Conservation (phyloP, 2,329 filamentous ascomycete genomes). For the Colletotrichum cordylinicola region DNA sequence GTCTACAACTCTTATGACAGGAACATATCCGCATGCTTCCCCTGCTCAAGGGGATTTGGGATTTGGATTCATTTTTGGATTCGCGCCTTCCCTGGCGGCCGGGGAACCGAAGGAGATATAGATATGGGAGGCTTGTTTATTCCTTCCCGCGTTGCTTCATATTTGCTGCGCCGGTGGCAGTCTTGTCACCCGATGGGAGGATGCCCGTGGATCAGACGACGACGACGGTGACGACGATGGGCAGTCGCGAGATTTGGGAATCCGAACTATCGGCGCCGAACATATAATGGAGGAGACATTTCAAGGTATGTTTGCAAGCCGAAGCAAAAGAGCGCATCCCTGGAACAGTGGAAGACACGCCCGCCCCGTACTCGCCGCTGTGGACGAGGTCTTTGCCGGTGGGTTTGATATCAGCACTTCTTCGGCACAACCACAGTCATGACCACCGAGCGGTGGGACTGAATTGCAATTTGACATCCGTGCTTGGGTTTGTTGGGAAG, state of each 20-base stretch:
- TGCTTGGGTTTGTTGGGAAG: conserved; percentile 60
- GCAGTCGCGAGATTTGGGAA: too few relatives aligned
- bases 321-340: conserved; percentile 17
- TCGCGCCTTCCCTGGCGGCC: not conserved
- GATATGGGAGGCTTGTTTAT: not conserved
- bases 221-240: not conserved
- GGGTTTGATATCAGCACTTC: conserved; percentile 87
- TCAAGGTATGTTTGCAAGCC: conserved; percentile 25
- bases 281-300: not conserved
- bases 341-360: conserved; percentile 16
- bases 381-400: conserved; percentile 31
- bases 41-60: not conserved
- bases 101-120: not conserved
- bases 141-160: not conserved
- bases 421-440: conserved; percentile 98
- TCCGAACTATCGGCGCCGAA: not conserved
- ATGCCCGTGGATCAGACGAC: not conserved
- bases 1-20: not conserved
- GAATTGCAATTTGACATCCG: conserved; percentile 99
- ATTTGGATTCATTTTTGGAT: not conserved
- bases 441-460: conserved; percentile 57
- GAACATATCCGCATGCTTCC: not conserved
- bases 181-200: not conserved
- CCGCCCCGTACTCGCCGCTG: conserved; percentile 25
- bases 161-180: not conserved